A percentile compares a stretch with the other conserved stretches of the same genome.
These are phyloP conservation scores for Aquilaria sinensis DNA, from an alignment of 345 rosid species.

Conservation along the genomic window DNA sequence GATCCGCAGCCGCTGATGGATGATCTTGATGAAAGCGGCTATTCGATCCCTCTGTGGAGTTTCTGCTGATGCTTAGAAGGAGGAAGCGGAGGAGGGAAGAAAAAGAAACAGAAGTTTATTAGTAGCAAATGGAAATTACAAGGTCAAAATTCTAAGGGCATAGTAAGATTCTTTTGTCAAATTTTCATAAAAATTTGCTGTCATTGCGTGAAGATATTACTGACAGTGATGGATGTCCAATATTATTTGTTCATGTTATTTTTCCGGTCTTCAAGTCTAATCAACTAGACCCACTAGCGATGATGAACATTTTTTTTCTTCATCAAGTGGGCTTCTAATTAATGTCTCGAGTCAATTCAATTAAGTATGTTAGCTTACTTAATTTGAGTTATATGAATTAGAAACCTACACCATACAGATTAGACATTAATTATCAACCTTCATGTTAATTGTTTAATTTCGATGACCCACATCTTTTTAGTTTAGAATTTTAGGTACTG, in stretches of 20 bases:
- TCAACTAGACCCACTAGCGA: conserved; percentile 27
- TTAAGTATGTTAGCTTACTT: conserved; percentile 10
- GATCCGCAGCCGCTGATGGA: conserved; percentile 35
- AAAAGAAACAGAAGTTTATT: not conserved
- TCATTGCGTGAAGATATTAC: conserved; percentile 27
- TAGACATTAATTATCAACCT: no score
- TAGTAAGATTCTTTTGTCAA: conserved; percentile 5
- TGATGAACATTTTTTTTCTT: conserved; percentile 27
- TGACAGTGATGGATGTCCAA: conserved; percentile 21
- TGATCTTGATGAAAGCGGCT: conserved; percentile 52
- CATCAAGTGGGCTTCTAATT: conserved; percentile 28
- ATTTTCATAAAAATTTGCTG: conserved; percentile 14
- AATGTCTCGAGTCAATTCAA: conserved; percentile 16
- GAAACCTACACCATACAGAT: no score
- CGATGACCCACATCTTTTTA: no score
- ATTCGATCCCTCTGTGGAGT: conserved; percentile 75
- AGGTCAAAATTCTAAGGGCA: conserved; percentile 11
- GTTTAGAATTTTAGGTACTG: no score
- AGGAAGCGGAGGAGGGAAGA: not conserved
- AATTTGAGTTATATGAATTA: no score
- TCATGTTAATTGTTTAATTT: no score
- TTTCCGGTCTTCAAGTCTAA: conserved; percentile 8
- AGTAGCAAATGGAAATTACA: not conserved
- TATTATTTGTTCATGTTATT: conserved; percentile 3
- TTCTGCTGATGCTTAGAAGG: conserved; percentile 35